Evolutionary conservation across 2,329 filamentous ascomycete genomes (phyloP), one percentile per base, ranked within the genome.

Genomic region (Chaetomium strumarium): DNA sequence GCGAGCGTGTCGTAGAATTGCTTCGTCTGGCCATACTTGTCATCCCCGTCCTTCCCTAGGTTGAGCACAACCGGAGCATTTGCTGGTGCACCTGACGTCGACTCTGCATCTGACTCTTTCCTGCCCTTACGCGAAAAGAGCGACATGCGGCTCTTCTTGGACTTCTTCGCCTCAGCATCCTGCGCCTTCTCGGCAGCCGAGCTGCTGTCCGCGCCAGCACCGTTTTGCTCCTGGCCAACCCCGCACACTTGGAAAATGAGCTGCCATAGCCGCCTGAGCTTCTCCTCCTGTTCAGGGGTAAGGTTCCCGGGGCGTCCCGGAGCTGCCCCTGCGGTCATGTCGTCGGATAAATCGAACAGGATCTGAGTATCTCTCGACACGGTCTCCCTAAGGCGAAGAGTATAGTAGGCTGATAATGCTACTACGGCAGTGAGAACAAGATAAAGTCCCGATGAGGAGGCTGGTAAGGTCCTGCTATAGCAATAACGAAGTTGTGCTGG

Each of bases 11-110:
- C 83, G 61, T 89, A 81, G 70, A 90, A 96, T 46, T 90, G 84
- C 70, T 92, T 93, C 36, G 81, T 87, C 69, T 93, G 88, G 43
- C 90, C 91, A 67, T 95, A 92, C 73, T 97, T 99, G 73, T 99
- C 93, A 52, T 83, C 79, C 20, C 73, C 68, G 50, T 66, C 72
- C 58, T 71, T 75, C 41, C 70, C 60, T 2, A 69, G 66, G 16
- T 70, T 67, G 34, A 72, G 67, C 6, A 69, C 64, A 7, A 71
- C 65, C 3, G 55, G 47, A 13, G 53, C 20, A 24, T 46, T 46
- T 4, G 53, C 46, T n/a, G 58, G 49, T 3, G 40, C 41, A 7
- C 30, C 39, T 8, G 65, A 56, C n/a, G 67, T 59, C 11, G 70
- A 66, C 37, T 73, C 72, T 16, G 66, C 65, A 16, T 77, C 73